Evolutionary conservation across 2,329 filamentous ascomycete genomes (phyloP).

Genomic region (Aureobasidium musti): DNA sequence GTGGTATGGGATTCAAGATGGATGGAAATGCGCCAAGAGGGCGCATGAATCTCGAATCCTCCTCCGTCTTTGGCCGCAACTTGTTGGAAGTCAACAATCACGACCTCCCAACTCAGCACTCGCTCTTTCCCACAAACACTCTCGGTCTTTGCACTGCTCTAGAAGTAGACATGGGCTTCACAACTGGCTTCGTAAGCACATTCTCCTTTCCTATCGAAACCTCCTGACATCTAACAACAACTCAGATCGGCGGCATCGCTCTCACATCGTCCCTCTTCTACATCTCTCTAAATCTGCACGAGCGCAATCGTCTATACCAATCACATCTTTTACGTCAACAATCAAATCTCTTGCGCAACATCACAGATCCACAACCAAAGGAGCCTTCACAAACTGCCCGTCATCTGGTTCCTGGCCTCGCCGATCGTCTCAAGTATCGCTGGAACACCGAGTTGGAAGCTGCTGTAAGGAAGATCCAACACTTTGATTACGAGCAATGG

Average conservation of each 20-base stretch:
- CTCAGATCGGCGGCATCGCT: conserved; percentile 54
- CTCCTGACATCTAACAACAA: background rate
- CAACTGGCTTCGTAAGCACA: conserved; percentile 52
- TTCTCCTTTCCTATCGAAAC: background rate
- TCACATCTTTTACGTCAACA: conserved; percentile 51
- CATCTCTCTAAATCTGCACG: conserved; percentile 47
- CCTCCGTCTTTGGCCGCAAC: conserved; percentile 12
- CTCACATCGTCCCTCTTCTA: conserved; percentile 51
- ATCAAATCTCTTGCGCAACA: conserved; percentile 46
- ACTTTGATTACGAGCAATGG: conserved; percentile 49
- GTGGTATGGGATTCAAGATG: background rate
- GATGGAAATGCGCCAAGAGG: conserved; percentile 18
- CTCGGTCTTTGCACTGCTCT: background rate
- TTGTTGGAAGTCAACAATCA: conserved; percentile 11
- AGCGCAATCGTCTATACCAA: conserved; percentile 51
- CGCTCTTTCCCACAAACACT: background rate
- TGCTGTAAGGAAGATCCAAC: conserved; percentile 47
- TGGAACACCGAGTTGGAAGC: conserved; percentile 54
- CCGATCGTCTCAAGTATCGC: conserved; percentile 52
- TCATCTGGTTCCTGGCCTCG: conserved; percentile 46
- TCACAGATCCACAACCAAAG: conserved; percentile 48
- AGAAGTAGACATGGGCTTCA: conserved; percentile 51
- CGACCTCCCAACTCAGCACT: background rate
- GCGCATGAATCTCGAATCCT: conserved; percentile 1
- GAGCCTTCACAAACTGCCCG: conserved; percentile 45